Base-by-base conservation (phyloP, 164 flowering plant genomes). In the Protea cynaroides region DNA sequence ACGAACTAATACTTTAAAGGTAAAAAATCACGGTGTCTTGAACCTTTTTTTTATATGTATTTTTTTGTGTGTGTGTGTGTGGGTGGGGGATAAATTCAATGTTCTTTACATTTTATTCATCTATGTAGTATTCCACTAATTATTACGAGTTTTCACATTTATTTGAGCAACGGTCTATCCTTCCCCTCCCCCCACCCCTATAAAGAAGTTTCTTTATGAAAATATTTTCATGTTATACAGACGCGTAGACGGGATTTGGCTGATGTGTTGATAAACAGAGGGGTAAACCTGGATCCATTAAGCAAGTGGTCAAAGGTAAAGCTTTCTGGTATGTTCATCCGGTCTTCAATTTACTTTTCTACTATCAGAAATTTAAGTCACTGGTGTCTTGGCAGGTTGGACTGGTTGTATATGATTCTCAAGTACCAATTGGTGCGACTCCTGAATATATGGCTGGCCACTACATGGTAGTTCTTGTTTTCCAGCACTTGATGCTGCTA, bases 301-400 rank as follows among this genome's bases (percentile, higher is more conserved):
- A 86, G 94, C 90, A 91, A 88, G 75, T 91, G 99, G 99, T 94
- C 99, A 15, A 94, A 94, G 80, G 99, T n/a, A n/a, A n/a, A 78
- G 44, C 4, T 62, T 47, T 17, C 18, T 5, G 5, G 51, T 5
- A 21, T 18, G n/a, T 13, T 34, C 9, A 24, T 2, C 36, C 1
- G 36, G 22, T n/a, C n/a, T 8, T 18, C 25, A 1, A 7, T 56
- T 8, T 1, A 6, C 17, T n/a, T 0, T 52, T 25, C 4, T 54
- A 24, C 60, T 19, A 7, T 64, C 15, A 1, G 49, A 34, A 63
- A 25, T 29, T 38, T 0, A 56, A 15, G 23, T 64, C 13, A 54
- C 34, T n/a, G 10, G 9, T 63, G 21, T 50, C n/a, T 59, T 68
- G 43, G 71, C 76, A 94, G 99, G 99, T 94, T 73, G 99, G 99